Evolutionary conservation across 768 basidiomycete genomes (phyloP).

Genomic region (Termitomyces sp.): DNA sequence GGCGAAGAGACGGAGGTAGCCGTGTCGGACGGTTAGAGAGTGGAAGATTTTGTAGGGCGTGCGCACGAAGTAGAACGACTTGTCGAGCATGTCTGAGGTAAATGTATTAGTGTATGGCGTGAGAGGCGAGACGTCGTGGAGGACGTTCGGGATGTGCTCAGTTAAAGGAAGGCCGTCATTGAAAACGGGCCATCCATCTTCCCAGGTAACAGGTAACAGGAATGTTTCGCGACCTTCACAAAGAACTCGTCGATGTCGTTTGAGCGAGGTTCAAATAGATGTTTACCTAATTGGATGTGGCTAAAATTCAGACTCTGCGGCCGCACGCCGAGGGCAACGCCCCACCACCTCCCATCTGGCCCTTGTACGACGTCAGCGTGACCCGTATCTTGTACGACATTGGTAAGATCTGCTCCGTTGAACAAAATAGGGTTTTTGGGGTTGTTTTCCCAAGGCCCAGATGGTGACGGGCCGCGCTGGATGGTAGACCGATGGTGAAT

Average conservation of each 20-base stretch:
- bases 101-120: conserved; percentile 26
- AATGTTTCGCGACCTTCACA: conserved; percentile 33
- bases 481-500: conserved; percentile 32
- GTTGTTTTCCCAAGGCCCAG: conserved; percentile 39
- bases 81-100: conserved; percentile 22
- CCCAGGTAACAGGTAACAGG: conserved; percentile 37
- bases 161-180: conserved; percentile 28
- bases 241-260: background rate
- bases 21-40: conserved; percentile 23
- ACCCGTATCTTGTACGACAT: conserved; percentile 35
- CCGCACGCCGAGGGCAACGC: conserved; percentile 35
- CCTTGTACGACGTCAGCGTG: conserved; percentile 35
- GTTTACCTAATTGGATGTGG: conserved; percentile 30
- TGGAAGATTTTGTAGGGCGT: conserved; percentile 37
- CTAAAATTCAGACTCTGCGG: conserved; percentile 31
- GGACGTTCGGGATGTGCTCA: conserved; percentile 24
- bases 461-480: conserved; percentile 33
- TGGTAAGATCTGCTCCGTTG: conserved; percentile 31
- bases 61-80: conserved; percentile 33
- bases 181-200: conserved; percentile 35
- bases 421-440: conserved; percentile 36
- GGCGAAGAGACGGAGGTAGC: conserved; percentile 27
- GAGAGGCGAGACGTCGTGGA: conserved; percentile 25
- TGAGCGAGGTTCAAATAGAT: background rate
- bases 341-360: conserved; percentile 35